Evolutionary conservation across 2,329 filamentous ascomycete species (phyloP).

Genomic region (Rutstroemia sp.): DNA sequence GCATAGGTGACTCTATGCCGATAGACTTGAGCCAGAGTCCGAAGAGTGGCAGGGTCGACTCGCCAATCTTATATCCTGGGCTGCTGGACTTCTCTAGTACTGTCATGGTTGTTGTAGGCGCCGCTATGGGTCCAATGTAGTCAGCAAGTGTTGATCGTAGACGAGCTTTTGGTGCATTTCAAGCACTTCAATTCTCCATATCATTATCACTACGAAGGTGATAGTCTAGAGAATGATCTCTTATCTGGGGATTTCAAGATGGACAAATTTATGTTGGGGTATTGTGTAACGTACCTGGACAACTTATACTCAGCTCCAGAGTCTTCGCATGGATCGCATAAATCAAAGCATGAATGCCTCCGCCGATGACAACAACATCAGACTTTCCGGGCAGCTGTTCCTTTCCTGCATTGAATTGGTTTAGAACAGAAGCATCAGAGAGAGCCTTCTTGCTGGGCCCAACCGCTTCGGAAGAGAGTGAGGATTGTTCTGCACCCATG

Average conservation of each 20-base stretch:
- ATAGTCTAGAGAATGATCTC: background rate
- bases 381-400: conserved; percentile 12
- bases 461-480: background rate
- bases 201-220: too few species aligned
- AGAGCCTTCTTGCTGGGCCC: background rate
- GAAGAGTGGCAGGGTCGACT: conserved; percentile 22
- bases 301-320: conserved; percentile 9
- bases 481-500: background rate
- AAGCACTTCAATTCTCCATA: too few species aligned
- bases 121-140: background rate
- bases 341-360: conserved; percentile 21
- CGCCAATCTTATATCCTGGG: conserved; percentile 25
- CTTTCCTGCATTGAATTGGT: background rate
- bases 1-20: conserved; percentile 14
- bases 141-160: background rate
- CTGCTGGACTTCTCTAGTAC: conserved; percentile 18
- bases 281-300: background rate
- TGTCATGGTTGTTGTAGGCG: conserved; percentile 7
- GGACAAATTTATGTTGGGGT: background rate
- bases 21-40: conserved; percentile 17
- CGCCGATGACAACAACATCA: conserved; percentile 23
- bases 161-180: too few species aligned
- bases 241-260: background rate
- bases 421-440: conserved; percentile 1
- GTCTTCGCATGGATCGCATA: conserved; percentile 21